These are phyloP conservation scores for Aspergillus piperis DNA, from an alignment of 2,329 filamentous ascomycete species.

Conservation along the genomic window DNA sequence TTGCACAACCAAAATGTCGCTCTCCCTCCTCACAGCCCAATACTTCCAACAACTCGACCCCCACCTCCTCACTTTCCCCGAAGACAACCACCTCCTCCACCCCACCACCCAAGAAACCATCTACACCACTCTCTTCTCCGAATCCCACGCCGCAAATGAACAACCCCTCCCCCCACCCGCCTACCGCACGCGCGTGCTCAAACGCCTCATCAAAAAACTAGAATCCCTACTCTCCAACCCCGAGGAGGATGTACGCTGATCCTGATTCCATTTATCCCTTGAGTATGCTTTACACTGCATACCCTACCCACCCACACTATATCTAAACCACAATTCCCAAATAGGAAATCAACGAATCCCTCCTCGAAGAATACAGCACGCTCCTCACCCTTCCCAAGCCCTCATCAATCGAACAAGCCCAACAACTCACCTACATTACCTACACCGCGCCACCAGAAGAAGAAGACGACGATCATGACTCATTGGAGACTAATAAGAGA, in stretches of 20 bases:
- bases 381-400: constrained; percentile 66
- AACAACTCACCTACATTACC: constrained; percentile 73
- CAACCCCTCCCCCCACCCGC: constrained; percentile 62
- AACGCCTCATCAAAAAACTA: constrained; percentile 68
- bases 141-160: constrained; percentile 47
- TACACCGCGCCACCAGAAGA: constrained; percentile 55
- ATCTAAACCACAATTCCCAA: too few relatives aligned
- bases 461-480: not conserved
- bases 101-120: constrained; percentile 66
- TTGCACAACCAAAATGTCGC: constrained; percentile 11
- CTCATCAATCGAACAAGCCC: constrained; percentile 66
- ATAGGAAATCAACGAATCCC: constrained; percentile 79
- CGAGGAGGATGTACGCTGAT: constrained; percentile 72
- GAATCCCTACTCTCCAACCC: constrained; percentile 77
- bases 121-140: constrained; percentile 67
- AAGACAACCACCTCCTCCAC: constrained; percentile 58
- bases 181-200: constrained; percentile 73
- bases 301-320: not conserved
- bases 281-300: constrained; percentile 4
- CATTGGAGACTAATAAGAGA: not conserved
- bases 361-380: constrained; percentile 68
- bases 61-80: constrained; percentile 62
- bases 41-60: constrained; percentile 75
- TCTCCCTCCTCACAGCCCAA: constrained; percentile 59
- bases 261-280: not conserved